phyloP scores from a whole-genome alignment of 257 asterid species.

The Ajuga chamaepitys region DNA sequence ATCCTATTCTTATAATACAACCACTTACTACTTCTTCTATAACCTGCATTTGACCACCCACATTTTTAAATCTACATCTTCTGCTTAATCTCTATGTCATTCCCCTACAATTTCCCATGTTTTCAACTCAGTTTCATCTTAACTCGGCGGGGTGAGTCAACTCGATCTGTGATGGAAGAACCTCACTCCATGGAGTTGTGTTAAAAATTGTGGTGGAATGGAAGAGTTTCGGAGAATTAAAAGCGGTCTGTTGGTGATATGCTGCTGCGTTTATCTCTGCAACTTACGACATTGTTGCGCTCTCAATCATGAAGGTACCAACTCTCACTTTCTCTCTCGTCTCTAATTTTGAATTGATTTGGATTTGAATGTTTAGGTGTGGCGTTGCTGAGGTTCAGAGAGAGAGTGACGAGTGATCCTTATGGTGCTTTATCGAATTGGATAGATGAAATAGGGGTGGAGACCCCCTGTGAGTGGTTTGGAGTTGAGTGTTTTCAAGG shows the following conservation, averaged over 20 bases:
- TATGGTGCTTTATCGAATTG: slow-evolving; percentile 56
- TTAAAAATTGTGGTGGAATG: slow-evolving; percentile 37
- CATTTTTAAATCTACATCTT: no score
- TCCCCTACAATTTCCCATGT: no score
- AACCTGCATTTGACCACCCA: no score
- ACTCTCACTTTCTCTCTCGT: neutral
- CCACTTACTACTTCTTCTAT: no score
- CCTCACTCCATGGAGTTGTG: no score
- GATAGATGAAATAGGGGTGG: slow-evolving; percentile 50
- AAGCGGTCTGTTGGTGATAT: slow-evolving; percentile 11
- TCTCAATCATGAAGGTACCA: slow-evolving; percentile 64
- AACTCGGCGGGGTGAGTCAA: no score
- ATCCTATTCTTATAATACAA: no score
- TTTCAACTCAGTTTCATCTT: slow-evolving; percentile 29
- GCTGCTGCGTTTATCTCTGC: slow-evolving; percentile 22
- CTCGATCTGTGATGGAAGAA: no score
- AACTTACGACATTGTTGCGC: slow-evolving; percentile 20
- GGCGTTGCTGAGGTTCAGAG: slow-evolving; percentile 59
- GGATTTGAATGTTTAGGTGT: slow-evolving; percentile 36
- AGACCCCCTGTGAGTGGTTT: slow-evolving; percentile 68
- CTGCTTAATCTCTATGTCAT: no score
- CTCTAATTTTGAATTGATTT: neutral
- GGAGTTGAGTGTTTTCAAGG: slow-evolving; percentile 70
- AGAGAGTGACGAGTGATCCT: slow-evolving; percentile 51
- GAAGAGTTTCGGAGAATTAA: slow-evolving; percentile 17